phyloP scores from a whole-genome alignment of 306 rosid genomes.

The Canavalia ensiformis region DNA sequence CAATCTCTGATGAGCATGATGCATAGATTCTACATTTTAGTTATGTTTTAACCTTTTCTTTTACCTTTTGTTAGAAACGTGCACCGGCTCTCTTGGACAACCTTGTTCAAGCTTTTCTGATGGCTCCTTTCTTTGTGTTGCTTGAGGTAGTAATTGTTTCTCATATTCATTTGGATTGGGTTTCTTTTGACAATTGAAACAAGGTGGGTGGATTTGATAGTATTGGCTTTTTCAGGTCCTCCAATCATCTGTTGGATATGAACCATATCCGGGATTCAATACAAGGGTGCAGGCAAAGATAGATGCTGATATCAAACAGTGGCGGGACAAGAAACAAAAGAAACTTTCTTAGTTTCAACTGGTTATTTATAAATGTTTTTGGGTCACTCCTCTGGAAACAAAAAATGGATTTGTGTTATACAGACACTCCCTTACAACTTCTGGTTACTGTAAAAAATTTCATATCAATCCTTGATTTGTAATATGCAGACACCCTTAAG shows the following conservation, averaged over 20 bases:
- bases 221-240: constrained; percentile 57
- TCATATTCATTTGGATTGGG: not conserved
- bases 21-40: constrained; percentile 13
- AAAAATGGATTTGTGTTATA: constrained; percentile 19
- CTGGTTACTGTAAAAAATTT: not conserved
- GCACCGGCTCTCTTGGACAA: constrained; percentile 93
- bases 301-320: constrained; percentile 65
- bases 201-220: not conserved
- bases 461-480: not conserved
- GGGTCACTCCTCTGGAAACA: constrained; percentile 10
- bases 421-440: not conserved
- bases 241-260: constrained; percentile 67
- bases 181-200: not conserved
- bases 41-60: not conserved
- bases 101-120: constrained; percentile 82
- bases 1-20: constrained; percentile 8
- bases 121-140: constrained; percentile 88
- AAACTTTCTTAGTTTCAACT: constrained; percentile 54
- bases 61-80: constrained; percentile 67
- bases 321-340: constrained; percentile 72
- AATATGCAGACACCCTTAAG: not conserved
- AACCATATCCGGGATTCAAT: constrained; percentile 84
- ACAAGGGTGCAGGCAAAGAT: constrained; percentile 69
- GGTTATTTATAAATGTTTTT: not conserved
- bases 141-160: constrained; percentile 76